phyloP scores from a whole-genome alignment of 2,329 filamentous ascomycete genomes.

The Xylariaceae sp. region DNA sequence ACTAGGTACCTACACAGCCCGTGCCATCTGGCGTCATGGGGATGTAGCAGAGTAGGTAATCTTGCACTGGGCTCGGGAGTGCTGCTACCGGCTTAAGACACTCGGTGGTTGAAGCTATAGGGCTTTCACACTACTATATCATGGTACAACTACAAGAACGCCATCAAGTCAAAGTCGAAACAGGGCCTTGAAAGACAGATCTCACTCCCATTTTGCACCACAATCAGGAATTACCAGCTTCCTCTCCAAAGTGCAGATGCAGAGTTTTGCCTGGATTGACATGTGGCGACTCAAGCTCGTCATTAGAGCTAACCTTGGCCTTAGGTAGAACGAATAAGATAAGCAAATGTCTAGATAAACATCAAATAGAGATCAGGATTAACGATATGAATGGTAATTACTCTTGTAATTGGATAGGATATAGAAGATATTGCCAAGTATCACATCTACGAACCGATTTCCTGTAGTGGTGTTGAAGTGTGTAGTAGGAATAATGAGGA shows the following conservation, averaged over 20 bases:
- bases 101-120: too few relatives aligned
- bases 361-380: neutral
- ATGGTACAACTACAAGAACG: too few relatives aligned
- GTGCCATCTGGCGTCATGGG: neutral
- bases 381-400: too few relatives aligned
- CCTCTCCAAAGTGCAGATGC: neutral
- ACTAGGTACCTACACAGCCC: neutral
- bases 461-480: neutral
- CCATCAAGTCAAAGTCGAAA: too few relatives aligned
- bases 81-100: too few relatives aligned
- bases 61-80: too few relatives aligned
- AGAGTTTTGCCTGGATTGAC: neutral
- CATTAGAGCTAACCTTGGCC: neutral
- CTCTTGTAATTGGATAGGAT: neutral
- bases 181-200: too few relatives aligned
- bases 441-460: neutral
- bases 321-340: neutral
- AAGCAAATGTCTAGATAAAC: too few relatives aligned
- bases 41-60: too few relatives aligned
- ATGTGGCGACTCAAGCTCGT: neutral
- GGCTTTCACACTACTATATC: too few relatives aligned
- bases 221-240: neutral
- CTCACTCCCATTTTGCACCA: neutral
- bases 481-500: neutral
- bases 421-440: neutral